Evolutionary conservation across 139 green algal species (phyloP), one percentile per base, ranked within the genome.

Genomic region (Picochlorum costavermella): DNA sequence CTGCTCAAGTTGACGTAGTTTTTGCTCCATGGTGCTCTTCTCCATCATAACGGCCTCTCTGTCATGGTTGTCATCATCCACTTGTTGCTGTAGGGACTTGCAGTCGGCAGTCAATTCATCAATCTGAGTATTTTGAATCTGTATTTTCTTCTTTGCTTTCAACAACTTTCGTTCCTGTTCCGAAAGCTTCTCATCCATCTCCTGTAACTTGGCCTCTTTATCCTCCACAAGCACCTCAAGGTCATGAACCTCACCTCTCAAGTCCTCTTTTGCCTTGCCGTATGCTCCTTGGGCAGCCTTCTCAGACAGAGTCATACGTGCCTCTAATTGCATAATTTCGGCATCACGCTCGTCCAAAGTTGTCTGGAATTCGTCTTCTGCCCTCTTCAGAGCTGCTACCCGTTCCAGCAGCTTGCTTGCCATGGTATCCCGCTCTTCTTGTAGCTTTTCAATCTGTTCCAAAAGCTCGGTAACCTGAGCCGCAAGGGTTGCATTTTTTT

Each of bases 61-160:
- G 10, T 20, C 5, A 0, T 20, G 17, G 12, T 55, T 28, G n/a
- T 6, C 17, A 20, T 26, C 46, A 28, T 20, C 46, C 11, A 55
- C 0, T 55, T 26, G n/a, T 59, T 25, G 14, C 20, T 36, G 10
- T 59, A 59, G 36, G 1, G 20, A 33, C 50, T n/a, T 25, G 33
- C 33, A 40, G 0, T 40, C 33, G 11, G 33, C 33, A 0, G 33
- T 40, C 33, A 40, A 40, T 40, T 40, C 13, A 23, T 66, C 60
- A 12, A 37, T 26, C 36, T 66, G 36, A 9, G 33, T 11, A 6
- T 51, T 59, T 12, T 56, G 33, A 25, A 12, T 12, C 25, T 29
- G n/a, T 20, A 66, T 33, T 55, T 66, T 66, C 33, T 55, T 66
- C 33, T 66, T 66, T 23, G 60, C 36, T 25, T 56, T 20, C 17